phyloP scores from a whole-genome alignment of 345 rosid genomes.

The Brassica napus region DNA sequence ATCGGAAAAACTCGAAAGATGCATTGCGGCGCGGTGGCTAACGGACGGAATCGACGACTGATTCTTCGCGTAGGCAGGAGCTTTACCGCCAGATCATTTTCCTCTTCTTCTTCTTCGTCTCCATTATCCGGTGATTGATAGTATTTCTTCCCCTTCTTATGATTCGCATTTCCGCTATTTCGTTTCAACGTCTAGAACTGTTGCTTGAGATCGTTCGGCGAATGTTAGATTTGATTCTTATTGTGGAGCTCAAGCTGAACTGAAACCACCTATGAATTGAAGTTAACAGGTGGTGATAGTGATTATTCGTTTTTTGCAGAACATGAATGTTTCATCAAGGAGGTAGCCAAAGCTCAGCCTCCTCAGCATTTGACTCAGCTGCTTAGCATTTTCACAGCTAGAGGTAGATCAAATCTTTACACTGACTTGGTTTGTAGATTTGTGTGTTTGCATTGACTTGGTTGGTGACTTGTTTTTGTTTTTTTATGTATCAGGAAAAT shows the following conservation, averaged over 20 bases:
- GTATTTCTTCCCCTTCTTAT: not conserved
- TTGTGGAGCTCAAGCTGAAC: not conserved
- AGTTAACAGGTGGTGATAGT: not conserved
- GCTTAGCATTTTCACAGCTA: constrained; percentile 54
- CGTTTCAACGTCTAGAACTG: not conserved
- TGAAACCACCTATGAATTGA: not conserved
- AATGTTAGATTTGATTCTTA: not conserved
- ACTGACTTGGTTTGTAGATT: not conserved
- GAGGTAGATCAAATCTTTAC: constrained; percentile 47
- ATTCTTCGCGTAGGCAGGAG: constrained; percentile 38
- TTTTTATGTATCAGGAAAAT: constrained; percentile 50
- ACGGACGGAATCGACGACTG: constrained; percentile 46
- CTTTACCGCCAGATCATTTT: constrained; percentile 42
- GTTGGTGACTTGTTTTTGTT: constrained; percentile 3
- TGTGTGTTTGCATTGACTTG: not conserved
- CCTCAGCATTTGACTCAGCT: constrained; percentile 37
- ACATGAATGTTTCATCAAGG: constrained; percentile 39
- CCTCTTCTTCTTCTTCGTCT: constrained; percentile 43
- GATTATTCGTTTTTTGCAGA: constrained; percentile 43
- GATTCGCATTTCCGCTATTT: not conserved
- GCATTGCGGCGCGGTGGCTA: constrained; percentile 46
- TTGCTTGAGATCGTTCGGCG: not conserved
- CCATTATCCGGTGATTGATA: constrained; percentile 44
- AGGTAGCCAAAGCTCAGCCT: not conserved
- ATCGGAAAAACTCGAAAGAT: constrained; percentile 34